These are phyloP conservation scores for Xylaria longipes DNA, from an alignment of 495 filamentous ascomycete species.

Conservation along the genomic window DNA sequence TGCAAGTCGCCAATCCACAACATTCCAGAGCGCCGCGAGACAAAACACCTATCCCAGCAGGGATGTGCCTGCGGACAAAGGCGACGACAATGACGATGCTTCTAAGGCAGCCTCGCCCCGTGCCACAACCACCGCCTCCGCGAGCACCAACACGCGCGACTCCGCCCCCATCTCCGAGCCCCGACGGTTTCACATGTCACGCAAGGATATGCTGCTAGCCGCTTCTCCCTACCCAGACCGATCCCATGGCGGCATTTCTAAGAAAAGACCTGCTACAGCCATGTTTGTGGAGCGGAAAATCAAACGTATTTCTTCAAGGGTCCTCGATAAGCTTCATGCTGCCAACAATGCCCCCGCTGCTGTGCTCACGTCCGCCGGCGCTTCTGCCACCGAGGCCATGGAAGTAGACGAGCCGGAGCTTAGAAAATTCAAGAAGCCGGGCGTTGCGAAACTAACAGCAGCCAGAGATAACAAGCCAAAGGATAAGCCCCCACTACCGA, in stretches of 20 bases:
- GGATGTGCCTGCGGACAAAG: not conserved
- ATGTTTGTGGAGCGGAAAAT: constrained; percentile 57
- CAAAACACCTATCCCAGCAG: constrained; percentile 7
- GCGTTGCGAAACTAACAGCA: constrained; percentile 32
- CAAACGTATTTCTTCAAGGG: constrained; percentile 39
- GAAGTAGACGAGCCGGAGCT: constrained; percentile 32
- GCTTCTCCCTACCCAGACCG: constrained; percentile 31
- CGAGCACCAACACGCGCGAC: constrained; percentile 7
- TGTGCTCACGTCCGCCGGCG: not conserved
- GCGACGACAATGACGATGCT: constrained; percentile 18
- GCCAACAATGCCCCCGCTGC: constrained; percentile 19
- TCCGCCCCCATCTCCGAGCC: constrained; percentile 31
- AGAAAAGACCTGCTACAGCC: constrained; percentile 48
- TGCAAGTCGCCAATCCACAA: constrained; percentile 22
- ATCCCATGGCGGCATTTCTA: constrained; percentile 36
- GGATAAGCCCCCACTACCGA: constrained; percentile 47
- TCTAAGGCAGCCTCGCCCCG: constrained; percentile 10
- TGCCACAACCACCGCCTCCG: not conserved
- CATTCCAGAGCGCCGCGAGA: constrained; percentile 31
- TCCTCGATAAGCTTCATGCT: constrained; percentile 30
- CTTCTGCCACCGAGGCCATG: constrained; percentile 28
- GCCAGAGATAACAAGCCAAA: constrained; percentile 27
- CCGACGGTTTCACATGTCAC: constrained; percentile 58
- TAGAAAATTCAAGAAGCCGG: constrained; percentile 40
- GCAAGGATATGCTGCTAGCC: constrained; percentile 39